Conservation (phyloP, 2,329 filamentous ascomycete genomes). For the Exserohilum rostratum region DNA sequence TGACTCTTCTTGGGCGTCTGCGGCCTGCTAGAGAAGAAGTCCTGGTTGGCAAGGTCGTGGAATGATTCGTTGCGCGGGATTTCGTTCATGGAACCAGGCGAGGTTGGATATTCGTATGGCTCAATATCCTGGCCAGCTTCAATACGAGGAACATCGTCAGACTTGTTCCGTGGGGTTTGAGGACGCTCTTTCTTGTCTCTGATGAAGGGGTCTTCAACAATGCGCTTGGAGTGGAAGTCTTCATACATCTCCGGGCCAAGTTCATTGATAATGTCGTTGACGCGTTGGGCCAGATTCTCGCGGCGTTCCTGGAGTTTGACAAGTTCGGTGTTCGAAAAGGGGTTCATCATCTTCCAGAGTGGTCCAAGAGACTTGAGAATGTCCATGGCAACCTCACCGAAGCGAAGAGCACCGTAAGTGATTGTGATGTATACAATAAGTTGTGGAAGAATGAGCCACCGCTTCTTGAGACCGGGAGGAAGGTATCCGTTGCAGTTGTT, state of each 20-base stretch:
- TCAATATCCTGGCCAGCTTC: constrained; percentile 26
- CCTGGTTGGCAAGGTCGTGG: constrained; percentile 83
- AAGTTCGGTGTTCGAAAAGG: constrained; percentile 82
- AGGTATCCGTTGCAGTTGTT: constrained; percentile 84
- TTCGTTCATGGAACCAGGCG: constrained; percentile 27
- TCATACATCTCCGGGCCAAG: constrained; percentile 95
- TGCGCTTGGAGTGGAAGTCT: constrained; percentile 66
- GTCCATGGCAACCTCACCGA: constrained; percentile 98
- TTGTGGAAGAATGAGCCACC: constrained; percentile 65
- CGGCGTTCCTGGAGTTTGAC: constrained; percentile 76
- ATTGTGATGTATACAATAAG: constrained; percentile 83
- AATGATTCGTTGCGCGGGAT: constrained; percentile 89
- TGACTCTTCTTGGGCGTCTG: constrained; percentile 77
- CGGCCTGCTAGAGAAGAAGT: constrained; percentile 87
- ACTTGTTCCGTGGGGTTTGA: constrained; percentile 30
- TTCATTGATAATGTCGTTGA: constrained; percentile 92
- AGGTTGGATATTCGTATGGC: constrained; percentile 36
- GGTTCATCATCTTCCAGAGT: constrained; percentile 82
- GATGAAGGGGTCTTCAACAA: constrained; percentile 47
- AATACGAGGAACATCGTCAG: constrained; percentile 19
- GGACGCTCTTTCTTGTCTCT: constrained; percentile 21
- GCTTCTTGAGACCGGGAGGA: constrained; percentile 78
- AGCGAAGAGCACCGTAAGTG: constrained; percentile 90
- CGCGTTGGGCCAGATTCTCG: constrained; percentile 75
- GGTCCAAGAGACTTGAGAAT: constrained; percentile 94